Base-by-base conservation (phyloP, 2,329 filamentous ascomycete species). In the Nannizziopsis arthrosporioides region DNA sequence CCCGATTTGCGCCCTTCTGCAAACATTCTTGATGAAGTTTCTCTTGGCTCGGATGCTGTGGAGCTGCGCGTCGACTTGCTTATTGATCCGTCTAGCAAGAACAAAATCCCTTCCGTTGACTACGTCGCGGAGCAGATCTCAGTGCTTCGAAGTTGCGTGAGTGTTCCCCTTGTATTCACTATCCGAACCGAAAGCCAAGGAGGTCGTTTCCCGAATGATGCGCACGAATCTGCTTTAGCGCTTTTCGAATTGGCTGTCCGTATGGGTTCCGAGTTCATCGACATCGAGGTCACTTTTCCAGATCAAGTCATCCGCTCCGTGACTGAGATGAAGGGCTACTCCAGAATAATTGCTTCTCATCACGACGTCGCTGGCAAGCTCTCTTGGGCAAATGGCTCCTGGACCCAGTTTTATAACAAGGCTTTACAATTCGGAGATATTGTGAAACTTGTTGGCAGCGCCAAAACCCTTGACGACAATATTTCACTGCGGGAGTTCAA, bases 21-120 rank as follows among this genome's bases (percentile, higher is more conserved):
- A 7, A 72, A 80, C 15, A 69, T 82, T 22, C 73, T 98, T 39
- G 80, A 82, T 1, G 73, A 79, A 44, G 82, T 88, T 38, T 80
- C 84, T 10, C 80, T 93, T 36, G 92, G 92, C 3, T 84, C 85
- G 6, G 90, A 98, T 67, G 92, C 90, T 2, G 86, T 96, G 9
- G 92, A 98, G 66, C 69, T 98, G 44, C 80, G 92, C n/a, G 85
- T 94, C 3, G 92, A 98, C 66, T 71, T 98, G 37, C 75, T 98
- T 12, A 76, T 84, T 52, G 84, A 95, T 59, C 78, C 81, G 4
- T 73, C 79, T 2, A 70, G 70, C 10, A 62, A 71, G 15, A 69
- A 70, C 41, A 76, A 74, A 0, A 69, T 82, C 44, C 79, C 81
- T 7, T 75, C 77, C 0, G 68, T 80, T 0, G 87, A 94, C 50